These are phyloP conservation scores for Fusarium pininemorale DNA, from an alignment of 2,329 filamentous ascomycete genomes.

Conservation along the genomic window DNA sequence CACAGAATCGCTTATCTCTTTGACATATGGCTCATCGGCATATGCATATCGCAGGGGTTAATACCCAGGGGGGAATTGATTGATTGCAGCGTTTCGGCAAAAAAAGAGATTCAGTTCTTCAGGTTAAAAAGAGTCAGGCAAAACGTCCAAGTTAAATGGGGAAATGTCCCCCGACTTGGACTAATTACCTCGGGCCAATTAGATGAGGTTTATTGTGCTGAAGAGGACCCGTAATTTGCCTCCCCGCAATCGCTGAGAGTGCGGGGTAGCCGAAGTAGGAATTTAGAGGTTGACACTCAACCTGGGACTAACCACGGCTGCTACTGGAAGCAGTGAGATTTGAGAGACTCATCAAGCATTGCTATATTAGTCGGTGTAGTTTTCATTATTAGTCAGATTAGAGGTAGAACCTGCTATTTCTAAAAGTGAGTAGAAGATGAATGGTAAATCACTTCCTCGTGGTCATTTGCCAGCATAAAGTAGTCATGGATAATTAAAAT, in stretches of 20 bases:
- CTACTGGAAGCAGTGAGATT: neutral
- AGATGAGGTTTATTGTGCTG: neutral
- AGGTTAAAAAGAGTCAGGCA: neutral
- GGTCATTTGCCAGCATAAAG: neutral
- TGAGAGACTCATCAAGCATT: neutral
- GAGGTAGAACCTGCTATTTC: neutral
- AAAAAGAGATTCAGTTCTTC: neutral
- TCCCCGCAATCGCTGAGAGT: conserved; percentile 19
- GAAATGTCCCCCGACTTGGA: conserved; percentile 34
- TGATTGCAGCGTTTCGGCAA: neutral
- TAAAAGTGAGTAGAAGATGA: neutral
- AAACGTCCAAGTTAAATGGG: conserved; percentile 29
- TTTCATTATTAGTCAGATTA: neutral
- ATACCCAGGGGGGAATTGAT: neutral
- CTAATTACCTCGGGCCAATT: conserved; percentile 24
- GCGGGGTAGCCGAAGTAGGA: conserved; percentile 12
- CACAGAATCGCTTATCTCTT: neutral
- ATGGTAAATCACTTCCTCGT: neutral
- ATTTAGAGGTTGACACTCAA: neutral
- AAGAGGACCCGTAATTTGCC: neutral
- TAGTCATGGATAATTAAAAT: accelerated
- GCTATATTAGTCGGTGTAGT: neutral
- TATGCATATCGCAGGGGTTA: neutral
- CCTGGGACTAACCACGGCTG: neutral
- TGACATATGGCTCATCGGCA: neutral